Conservation (phyloP, 2,329 filamentous ascomycete genomes). For the Talaromyces sp. region DNA sequence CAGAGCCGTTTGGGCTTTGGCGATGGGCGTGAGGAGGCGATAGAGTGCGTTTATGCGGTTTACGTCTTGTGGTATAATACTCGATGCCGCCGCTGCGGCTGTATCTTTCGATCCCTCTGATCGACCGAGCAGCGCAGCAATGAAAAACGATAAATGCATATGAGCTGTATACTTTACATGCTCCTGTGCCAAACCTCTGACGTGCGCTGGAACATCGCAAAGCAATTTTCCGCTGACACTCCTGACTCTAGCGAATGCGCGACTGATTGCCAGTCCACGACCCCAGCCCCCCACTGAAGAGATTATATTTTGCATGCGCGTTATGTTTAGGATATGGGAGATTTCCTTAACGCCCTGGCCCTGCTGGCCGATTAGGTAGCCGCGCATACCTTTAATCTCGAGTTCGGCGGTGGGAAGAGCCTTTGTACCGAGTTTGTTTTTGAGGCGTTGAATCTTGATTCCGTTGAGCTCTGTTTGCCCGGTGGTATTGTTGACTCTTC, state of each 20-base stretch:
- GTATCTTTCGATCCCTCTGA: constrained; percentile 26
- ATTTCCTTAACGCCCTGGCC: constrained; percentile 68
- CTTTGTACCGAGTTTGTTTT: constrained; percentile 69
- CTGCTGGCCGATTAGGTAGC: constrained; percentile 63
- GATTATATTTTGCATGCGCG: constrained; percentile 42
- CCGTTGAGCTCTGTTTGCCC: constrained; percentile 56
- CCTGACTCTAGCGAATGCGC: constrained; percentile 41
- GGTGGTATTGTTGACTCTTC: constrained; percentile 24
- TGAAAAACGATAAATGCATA: constrained; percentile 38
- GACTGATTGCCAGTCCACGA: constrained; percentile 39
- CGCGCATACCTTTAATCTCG: constrained; percentile 60
- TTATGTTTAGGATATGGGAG: constrained; percentile 66
- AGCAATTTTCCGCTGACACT: constrained; percentile 36
- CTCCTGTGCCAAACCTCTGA: constrained; percentile 37
- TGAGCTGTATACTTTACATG: constrained; percentile 38
- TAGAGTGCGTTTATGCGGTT: constrained; percentile 25
- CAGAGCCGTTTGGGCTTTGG: constrained; percentile 30
- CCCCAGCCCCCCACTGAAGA: constrained; percentile 38
- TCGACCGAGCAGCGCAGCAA: constrained; percentile 33
- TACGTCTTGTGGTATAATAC: constrained; percentile 23
- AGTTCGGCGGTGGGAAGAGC: constrained; percentile 70
- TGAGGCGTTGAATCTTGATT: constrained; percentile 64
- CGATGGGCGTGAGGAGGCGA: constrained; percentile 33
- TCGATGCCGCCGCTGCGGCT: constrained; percentile 15
- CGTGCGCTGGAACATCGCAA: constrained; percentile 40